phyloP scores from a whole-genome alignment of 2,329 filamentous ascomycete species.

The Pseudogymnoascus sp. region DNA sequence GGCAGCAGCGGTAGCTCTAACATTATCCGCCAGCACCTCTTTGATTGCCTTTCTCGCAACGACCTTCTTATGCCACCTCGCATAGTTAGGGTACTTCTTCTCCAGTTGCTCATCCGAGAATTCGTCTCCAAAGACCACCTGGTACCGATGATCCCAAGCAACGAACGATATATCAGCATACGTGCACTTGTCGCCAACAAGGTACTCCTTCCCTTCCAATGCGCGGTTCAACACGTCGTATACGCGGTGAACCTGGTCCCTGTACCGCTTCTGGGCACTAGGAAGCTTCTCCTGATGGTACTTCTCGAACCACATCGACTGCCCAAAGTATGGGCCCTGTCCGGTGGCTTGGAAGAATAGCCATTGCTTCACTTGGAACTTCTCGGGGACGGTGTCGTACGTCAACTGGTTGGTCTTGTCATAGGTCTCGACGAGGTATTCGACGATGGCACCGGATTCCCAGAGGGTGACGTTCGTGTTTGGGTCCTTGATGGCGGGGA shows the following conservation, averaged over 20 bases:
- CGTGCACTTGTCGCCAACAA: conserved; percentile 31
- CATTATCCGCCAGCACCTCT: conserved; percentile 13
- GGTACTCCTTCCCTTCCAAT: conserved; percentile 28
- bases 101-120: conserved; percentile 8
- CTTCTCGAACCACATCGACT: conserved; percentile 25
- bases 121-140: conserved; percentile 6
- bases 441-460: conserved; percentile 37
- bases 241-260: conserved; percentile 35
- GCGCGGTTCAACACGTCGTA: conserved; percentile 34
- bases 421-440: conserved; percentile 35
- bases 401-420: conserved; percentile 30
- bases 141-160: conserved; percentile 20
- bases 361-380: conserved; percentile 30
- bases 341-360: conserved; percentile 31
- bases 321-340: conserved; percentile 34
- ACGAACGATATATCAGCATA: conserved; percentile 33
- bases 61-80: conserved; percentile 13
- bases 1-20: not conserved
- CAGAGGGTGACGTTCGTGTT: conserved; percentile 36
- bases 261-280: conserved; percentile 35
- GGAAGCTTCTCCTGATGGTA: conserved; percentile 33
- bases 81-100: conserved; percentile 13
- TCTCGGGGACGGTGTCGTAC: conserved; percentile 26
- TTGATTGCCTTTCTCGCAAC: conserved; percentile 16
- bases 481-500: conserved; percentile 29